A percentile compares a stretch with the other conserved stretches of the same genome.
These are phyloP conservation scores for Aspergillus kassunensis DNA, from an alignment of 495 filamentous ascomycete species.

Conservation along the genomic window DNA sequence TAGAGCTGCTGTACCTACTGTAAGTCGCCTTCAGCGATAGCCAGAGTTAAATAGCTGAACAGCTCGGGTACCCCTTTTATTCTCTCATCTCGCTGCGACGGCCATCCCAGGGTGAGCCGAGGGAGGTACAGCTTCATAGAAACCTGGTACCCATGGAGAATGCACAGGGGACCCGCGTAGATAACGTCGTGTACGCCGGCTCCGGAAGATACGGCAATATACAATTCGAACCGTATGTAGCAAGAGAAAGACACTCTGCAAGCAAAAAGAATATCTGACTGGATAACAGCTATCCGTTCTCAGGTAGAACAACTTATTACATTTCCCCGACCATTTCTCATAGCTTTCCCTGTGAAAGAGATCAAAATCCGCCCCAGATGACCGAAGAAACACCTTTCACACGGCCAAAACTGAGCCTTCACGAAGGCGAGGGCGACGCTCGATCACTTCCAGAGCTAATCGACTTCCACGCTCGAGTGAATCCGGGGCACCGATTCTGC, in stretches of 20 bases:
- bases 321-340: neutral
- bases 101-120: neutral
- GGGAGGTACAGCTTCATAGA: neutral
- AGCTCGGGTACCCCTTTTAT: neutral
- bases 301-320: neutral
- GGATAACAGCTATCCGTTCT: neutral
- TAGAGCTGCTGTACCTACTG: neutral
- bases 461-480: slow-evolving; percentile 22
- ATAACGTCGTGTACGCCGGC: neutral
- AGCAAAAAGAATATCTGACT: neutral
- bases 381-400: neutral
- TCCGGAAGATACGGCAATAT: neutral
- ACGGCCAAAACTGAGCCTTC: neutral
- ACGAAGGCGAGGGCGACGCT: slow-evolving; percentile 2
- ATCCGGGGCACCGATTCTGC: slow-evolving; percentile 24
- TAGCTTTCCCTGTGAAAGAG: too few species aligned
- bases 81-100: neutral
- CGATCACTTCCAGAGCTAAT: slow-evolving; percentile 13
- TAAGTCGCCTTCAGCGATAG: neutral
- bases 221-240: neutral
- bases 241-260: neutral
- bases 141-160: neutral
- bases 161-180: neutral
- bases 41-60: neutral
- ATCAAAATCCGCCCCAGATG: neutral